These are phyloP conservation scores for Paulownia fortunei DNA, from an alignment of 257 asterid genomes.

Conservation along the genomic window DNA sequence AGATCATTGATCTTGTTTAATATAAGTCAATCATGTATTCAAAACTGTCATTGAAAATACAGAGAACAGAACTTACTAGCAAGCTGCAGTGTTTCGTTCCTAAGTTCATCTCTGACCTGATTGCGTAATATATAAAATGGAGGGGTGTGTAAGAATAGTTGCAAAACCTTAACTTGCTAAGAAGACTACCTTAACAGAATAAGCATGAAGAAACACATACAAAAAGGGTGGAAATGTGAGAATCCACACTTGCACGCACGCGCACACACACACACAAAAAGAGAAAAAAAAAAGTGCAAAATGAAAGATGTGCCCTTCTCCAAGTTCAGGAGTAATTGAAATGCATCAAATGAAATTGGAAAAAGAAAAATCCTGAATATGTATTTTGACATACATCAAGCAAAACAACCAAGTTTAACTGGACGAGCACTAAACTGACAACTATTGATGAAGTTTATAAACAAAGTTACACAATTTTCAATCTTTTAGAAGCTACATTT, in stretches of 20 bases:
- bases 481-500: conserved; percentile 19
- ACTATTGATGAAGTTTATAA: neutral
- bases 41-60: conserved; percentile 25
- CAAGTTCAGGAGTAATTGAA: conserved; percentile 9
- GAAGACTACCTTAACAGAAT: neutral
- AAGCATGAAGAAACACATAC: neutral
- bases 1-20: conserved; percentile 25
- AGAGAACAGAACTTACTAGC: conserved; percentile 68
- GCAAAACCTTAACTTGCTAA: conserved; percentile 9
- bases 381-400: neutral
- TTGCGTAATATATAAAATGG: conserved; percentile 26
- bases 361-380: neutral
- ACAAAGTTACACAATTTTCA: neutral
- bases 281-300: neutral
- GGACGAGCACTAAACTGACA: conserved; percentile 3
- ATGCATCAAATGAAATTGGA: neutral
- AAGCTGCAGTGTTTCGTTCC: conserved; percentile 87
- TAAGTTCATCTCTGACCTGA: conserved; percentile 90
- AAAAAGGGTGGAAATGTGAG: conserved; percentile 4
- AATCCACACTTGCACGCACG: neutral
- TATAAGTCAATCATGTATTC: neutral
- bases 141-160: conserved; percentile 26
- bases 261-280: neutral
- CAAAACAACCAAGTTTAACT: conserved; percentile 18
- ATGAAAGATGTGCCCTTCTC: conserved; percentile 4